Conservation (phyloP, 257 asterid species). For the Henckelia pumila region DNA sequence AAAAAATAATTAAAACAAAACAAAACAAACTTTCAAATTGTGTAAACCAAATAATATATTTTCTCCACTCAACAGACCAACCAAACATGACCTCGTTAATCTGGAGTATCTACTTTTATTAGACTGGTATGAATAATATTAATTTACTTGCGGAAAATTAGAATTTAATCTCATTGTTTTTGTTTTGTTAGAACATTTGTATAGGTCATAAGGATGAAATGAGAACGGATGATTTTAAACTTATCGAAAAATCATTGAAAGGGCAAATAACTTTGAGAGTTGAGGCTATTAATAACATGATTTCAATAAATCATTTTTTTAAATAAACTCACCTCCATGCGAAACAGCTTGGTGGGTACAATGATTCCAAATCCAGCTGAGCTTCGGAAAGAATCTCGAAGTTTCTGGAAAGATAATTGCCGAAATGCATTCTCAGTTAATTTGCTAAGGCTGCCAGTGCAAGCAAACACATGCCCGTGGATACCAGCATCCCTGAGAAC, state of each 20-base stretch:
- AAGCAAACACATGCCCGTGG: slow-evolving; percentile 85
- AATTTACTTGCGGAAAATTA: too few relatives aligned
- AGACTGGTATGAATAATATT: neutral
- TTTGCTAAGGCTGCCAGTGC: slow-evolving; percentile 83
- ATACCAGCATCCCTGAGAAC: slow-evolving; percentile 81
- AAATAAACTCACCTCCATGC: slow-evolving; percentile 75
- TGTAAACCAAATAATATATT: too few relatives aligned
- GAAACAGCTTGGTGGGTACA: slow-evolving; percentile 80
- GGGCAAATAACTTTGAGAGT: neutral
- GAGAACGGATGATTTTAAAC: neutral
- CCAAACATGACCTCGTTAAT: neutral
- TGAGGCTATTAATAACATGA: neutral
- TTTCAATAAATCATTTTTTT: neutral
- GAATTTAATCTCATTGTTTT: neutral
- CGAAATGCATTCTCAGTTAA: slow-evolving; percentile 60
- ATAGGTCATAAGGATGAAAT: neutral
- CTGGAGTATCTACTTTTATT: neutral
- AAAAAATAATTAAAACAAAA: too few relatives aligned
- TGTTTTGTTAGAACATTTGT: neutral
- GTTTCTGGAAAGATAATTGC: slow-evolving; percentile 50
- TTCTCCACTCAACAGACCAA: neutral
- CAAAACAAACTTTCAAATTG: neutral
- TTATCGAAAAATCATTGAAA: neutral
- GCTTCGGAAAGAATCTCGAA: slow-evolving; percentile 72
- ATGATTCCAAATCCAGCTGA: slow-evolving; percentile 75